Conservation (phyloP, 345 rosid genomes). For the Ceriops zippeliana region DNA sequence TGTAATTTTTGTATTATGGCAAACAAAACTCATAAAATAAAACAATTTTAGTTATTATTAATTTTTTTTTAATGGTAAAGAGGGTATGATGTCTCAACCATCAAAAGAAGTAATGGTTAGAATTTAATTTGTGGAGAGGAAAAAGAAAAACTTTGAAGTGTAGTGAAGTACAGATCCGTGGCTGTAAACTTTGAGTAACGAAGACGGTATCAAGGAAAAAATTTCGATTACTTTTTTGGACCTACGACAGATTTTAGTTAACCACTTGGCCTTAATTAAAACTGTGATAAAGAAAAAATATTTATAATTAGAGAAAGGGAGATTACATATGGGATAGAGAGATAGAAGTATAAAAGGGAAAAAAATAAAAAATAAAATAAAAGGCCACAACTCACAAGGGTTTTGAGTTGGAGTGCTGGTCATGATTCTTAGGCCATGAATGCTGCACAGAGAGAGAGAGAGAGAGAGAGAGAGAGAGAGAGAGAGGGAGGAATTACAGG, state of each 20-base stretch:
- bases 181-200: conserved; percentile 29
- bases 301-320: neutral
- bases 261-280: neutral
- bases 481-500: conserved; percentile 34
- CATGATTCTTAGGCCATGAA: conserved; percentile 60
- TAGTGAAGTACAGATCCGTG: neutral
- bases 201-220: conserved; percentile 1
- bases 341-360: conserved; percentile 1
- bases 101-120: no score
- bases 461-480: conserved; percentile 22
- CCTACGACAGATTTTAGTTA: neutral
- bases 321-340: neutral
- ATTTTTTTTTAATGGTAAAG: no score
- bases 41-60: neutral
- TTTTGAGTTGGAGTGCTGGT: conserved; percentile 51
- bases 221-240: neutral
- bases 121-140: neutral
- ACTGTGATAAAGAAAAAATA: no score
- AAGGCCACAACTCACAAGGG: conserved; percentile 59
- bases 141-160: neutral
- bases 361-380: neutral
- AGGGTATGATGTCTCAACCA: no score
- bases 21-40: neutral
- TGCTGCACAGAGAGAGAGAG: conserved; percentile 27
- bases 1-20: neutral